Evolutionary conservation across 495 filamentous ascomycete species (phyloP), one percentile per base, ranked within the genome.

Genomic region (Trichoderma asperelloides): DNA sequence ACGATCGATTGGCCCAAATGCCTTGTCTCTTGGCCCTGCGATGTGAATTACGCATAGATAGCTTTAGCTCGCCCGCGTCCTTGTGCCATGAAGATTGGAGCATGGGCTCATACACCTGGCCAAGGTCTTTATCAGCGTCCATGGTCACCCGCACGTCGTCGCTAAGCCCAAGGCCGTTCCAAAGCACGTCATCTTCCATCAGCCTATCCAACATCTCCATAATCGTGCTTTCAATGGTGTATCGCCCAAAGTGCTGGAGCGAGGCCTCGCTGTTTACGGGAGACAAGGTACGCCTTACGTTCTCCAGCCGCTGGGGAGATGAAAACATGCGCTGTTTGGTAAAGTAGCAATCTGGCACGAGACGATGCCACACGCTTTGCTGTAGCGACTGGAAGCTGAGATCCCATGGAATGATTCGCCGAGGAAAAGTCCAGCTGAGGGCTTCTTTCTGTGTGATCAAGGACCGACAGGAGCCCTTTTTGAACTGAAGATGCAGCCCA

Each of bases 1-100:
- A 81, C 70, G 80, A 81, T 62, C 80, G 75, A 68, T 82, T 78
- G 51, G 76, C 74, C 67, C 67, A 69, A 66, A 67, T 70, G 43
- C 72, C 74, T 60, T 71, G 69, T 12, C 72, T 68, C 68, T 68
- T 74, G 60, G 66, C 70, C 28, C 66, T 62, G 65, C 63, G 65
- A 30, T 65, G 65, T 67, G 63, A 65, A 67, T 60, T 51, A 21
- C 47, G 47, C 47, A 51, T 51, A 4, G n/a, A 51, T 11, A 51
- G 3, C n/a, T 51, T 51, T n/a, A 25, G 6, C n/a, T 51, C 47
- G 47, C 47, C 47, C 11, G 47, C 47, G n/a, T 2, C 47, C n/a
- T 51, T 51, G 47, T 51, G 47, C 47, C 47, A 51, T 23, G 47
- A 51, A 0, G 47, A 51, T 21, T 51, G 18, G 18, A 51, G 47